Evolutionary conservation across 2,329 filamentous ascomycete species (phyloP), one percentile per base, ranked within the genome.

Genomic region (Alternaria sp.): DNA sequence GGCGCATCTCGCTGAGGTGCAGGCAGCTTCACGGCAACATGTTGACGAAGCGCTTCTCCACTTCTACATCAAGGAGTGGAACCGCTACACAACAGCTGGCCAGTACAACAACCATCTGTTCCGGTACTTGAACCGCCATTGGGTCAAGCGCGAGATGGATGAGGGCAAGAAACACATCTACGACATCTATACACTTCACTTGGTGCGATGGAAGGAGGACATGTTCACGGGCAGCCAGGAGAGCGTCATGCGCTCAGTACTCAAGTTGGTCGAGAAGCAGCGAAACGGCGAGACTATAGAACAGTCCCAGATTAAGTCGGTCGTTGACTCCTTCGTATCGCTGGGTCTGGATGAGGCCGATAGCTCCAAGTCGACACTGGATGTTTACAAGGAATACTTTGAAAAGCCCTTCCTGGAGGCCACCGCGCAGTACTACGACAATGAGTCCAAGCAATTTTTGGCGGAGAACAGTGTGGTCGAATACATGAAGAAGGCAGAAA

Each of bases 401-500:
- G 94, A 99, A 82, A 88, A 87, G 72, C 95, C 96, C 0, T 99
- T 97, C 85, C 86, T 99, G 54, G 85, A 86, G 6, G 92, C 93
- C 3, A 99, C 95, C 10, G 88, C 87, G 70, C 82, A 85, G 30
- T 99, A 97, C 81, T 99, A 99, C 79, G 86, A 93, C 70, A 89
- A 91, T 46, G 96, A 99, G 79, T 98, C 95, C 20, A 92, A 93
- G 72, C 91, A 93, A 65, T 99, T 99, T 76, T 89, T 99, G 34
- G 92, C 93, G 11, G 94, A 98, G 79, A 99, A 99, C 78, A 97
- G 92, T 65, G 93, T 99, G 4, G 94, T 99, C 34, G 95, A 99
- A 76, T 99, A 98, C 81, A 98, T 99, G 95, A 98, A 98, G 85
- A 99, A 99, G 86, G 96, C 95, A 0, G 94, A 98, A 81, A 82